Evolutionary conservation across 169 alveolate species (phyloP).

Genomic region (Cyclospora cayetanensis): DNA sequence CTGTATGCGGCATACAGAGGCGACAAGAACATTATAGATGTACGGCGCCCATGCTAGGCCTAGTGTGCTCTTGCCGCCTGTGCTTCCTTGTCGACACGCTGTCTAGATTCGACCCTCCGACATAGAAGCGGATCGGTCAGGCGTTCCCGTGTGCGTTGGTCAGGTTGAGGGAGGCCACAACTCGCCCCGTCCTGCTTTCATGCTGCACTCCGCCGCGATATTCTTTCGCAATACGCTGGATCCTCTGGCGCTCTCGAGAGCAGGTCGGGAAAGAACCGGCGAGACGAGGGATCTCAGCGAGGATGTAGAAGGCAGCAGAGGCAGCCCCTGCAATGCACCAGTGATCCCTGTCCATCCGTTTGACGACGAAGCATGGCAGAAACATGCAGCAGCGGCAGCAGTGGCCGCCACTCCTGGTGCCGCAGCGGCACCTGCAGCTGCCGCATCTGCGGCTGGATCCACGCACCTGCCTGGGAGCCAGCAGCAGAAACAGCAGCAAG

Average conservation of each 20-base stretch:
- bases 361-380: not conserved
- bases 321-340: not conserved
- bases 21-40: conserved; percentile 53
- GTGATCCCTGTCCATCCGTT: not conserved
- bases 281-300: not conserved
- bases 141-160: conserved; percentile 18
- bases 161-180: conserved; percentile 80
- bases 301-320: not conserved
- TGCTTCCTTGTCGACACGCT: no score
- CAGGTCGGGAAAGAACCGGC: not conserved
- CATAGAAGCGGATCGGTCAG: no score
- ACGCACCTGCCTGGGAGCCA: not conserved
- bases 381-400: not conserved
- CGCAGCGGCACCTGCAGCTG: not conserved
- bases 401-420: not conserved
- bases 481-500: not conserved
- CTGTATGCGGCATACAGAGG: conserved; percentile 54
- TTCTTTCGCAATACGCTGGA: conserved; percentile 71
- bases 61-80: no score
- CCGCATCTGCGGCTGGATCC: not conserved
- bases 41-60: no score
- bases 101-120: no score
- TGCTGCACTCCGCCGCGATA: conserved; percentile 75
- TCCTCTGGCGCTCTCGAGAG: not conserved
- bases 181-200: conserved; percentile 76